Evolutionary conservation across 805 yeast species (phyloP).

Genomic region (Brettanomyces nanus): DNA sequence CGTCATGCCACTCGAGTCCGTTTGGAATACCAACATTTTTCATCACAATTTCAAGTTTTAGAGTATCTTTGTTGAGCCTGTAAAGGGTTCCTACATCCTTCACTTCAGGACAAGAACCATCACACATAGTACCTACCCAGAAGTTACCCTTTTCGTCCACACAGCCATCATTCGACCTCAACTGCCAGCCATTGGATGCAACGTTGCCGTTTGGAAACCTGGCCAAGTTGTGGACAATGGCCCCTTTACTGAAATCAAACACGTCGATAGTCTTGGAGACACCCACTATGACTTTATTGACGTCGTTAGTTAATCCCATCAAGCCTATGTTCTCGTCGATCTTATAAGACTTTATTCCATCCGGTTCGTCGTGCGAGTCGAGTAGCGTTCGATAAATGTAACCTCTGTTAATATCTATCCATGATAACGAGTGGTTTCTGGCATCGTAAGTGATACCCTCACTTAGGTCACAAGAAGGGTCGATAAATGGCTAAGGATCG

Average conservation of each 20-base stretch:
- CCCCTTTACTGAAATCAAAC: conserved; percentile 34
- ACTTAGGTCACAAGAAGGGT: conserved; percentile 37
- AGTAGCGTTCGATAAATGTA: conserved; percentile 29
- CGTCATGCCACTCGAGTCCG: conserved; percentile 54
- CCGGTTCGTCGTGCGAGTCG: conserved; percentile 9
- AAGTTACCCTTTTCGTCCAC: conserved; percentile 71
- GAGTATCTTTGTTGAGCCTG: conserved; percentile 29
- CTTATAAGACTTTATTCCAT: conserved; percentile 27
- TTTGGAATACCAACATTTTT: conserved; percentile 53
- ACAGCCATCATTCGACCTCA: conserved; percentile 77
- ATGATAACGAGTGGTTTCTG: conserved; percentile 42
- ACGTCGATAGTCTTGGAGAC: conserved; percentile 56
- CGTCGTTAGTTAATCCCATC: conserved; percentile 54
- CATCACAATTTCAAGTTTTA: conserved; percentile 24
- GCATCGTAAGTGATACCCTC: conserved; percentile 64
- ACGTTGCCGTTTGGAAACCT: conserved; percentile 33
- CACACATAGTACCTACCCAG: conserved; percentile 74
- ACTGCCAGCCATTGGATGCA: conserved; percentile 18
- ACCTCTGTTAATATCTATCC: conserved; percentile 39
- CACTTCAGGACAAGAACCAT: conserved; percentile 16
- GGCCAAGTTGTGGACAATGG: conserved; percentile 30
- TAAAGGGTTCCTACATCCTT: conserved; percentile 49
- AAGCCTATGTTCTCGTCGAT: conserved; percentile 53
- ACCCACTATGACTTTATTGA: conserved; percentile 50
- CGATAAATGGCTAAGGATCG: conserved; percentile 16